Percentiles rank a stretch among this genome's conserved stretches.
phyloP scores from a whole-genome alignment of 257 asterid genomes.

The Vinca minor region DNA sequence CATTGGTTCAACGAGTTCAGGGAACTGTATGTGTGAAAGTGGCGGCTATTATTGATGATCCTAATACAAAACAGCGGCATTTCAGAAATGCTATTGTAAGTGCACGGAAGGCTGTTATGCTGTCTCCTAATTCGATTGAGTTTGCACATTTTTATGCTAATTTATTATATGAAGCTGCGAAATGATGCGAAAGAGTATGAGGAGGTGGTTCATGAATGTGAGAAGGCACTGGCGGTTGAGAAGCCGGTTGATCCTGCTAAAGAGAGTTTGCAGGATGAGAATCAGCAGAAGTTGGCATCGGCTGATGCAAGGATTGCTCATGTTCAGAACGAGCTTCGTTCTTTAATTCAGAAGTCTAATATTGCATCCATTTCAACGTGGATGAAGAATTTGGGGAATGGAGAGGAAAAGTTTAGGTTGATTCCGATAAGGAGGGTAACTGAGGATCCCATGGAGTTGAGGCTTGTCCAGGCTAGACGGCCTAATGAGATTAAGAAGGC shows the following conservation, averaged over 20 bases:
- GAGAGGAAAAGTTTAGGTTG: slow-evolving; percentile 65
- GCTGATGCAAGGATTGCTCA: slow-evolving; percentile 48
- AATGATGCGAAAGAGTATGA: slow-evolving; percentile 64
- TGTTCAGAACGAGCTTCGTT: slow-evolving; percentile 53
- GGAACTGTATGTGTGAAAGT: slow-evolving; percentile 62
- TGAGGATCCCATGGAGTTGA: slow-evolving; percentile 77
- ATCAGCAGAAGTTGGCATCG: slow-evolving; percentile 51
- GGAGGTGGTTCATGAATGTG: slow-evolving; percentile 75
- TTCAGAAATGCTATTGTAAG: slow-evolving; percentile 63
- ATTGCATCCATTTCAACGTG: slow-evolving; percentile 64
- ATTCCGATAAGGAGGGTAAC: slow-evolving; percentile 59
- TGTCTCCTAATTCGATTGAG: slow-evolving; percentile 69
- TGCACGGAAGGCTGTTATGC: slow-evolving; percentile 44
- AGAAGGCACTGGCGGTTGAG: slow-evolving; percentile 65
- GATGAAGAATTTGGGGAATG: slow-evolving; percentile 63
- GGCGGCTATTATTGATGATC: slow-evolving; percentile 55
- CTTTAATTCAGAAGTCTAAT: slow-evolving; percentile 70
- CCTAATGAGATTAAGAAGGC: slow-evolving; percentile 75
- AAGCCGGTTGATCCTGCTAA: slow-evolving; percentile 83
- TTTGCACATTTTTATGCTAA: slow-evolving; percentile 71
- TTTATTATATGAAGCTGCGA: slow-evolving; percentile 58
- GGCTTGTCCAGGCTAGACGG: slow-evolving; percentile 50
- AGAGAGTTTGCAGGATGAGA: slow-evolving; percentile 75
- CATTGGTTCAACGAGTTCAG: slow-evolving; percentile 60
- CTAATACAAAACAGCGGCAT: slow-evolving; percentile 52